Evolutionary conservation across 1,284 basidiomycete genomes (phyloP), one percentile per base, ranked within the genome.

Genomic region (Puccinia coronata): DNA sequence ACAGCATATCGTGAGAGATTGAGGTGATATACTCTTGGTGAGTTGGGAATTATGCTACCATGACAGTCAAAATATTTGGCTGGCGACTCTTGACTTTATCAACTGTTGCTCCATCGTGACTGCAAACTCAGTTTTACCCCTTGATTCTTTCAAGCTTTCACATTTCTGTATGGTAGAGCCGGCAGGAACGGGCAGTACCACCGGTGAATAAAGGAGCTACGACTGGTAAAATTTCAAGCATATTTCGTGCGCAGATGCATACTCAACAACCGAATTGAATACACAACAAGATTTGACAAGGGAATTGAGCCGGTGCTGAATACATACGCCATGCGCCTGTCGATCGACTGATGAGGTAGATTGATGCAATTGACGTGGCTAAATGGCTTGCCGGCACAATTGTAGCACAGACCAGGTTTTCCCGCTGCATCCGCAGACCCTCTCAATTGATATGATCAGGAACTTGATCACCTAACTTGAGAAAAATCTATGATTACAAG

Each of bases 301-400:
- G 53, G 71, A 73, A 73, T 31, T 73, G 36, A 73, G 51, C 71
- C 70, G 70, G 47, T 72, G 51, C 34, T 39, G 18, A 51, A 16
- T 34, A 39, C 0, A 72, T 55, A 55, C 34, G 51, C 49, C 51
- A 72, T 72, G 70, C 70, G 70, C 16, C 71, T 73, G 71, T 73
- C 71, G 71, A 73, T 73, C 71, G 71, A 73, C 59, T 57, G 71
- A 57, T 73, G 53, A 73, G 71, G 71, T 57, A n/a, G 71, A 43
- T 51, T 73, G 71, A 71, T 71, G 69, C 55, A 57, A 23, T n/a
- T 6, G 43, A 57, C 9, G 61, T 36, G n/a, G 20, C 55, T 57
- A 12, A 18, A 63, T 73, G 71, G 71, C 71, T 57, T 39, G 71
- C 34, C 49, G 71, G 49, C n/a, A n/a, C n/a, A n/a, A n/a, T n/a